Evolutionary conservation across 2,329 filamentous ascomycete genomes (phyloP).

Genomic region (Calonectria crousiana): DNA sequence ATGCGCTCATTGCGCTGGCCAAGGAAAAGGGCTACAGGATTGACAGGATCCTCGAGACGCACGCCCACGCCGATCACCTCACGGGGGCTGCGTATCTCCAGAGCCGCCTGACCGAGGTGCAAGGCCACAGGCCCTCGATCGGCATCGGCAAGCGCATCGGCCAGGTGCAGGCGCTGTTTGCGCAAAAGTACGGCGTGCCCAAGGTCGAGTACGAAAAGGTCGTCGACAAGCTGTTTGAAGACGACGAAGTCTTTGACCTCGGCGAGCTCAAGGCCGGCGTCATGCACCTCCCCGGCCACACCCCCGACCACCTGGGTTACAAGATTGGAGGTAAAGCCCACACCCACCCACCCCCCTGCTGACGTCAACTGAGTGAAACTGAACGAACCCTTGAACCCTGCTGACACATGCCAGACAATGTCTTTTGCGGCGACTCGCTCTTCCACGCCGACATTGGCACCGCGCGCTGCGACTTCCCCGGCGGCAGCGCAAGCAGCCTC

Average conservation of each 20-base stretch:
- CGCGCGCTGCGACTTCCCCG: slow-evolving; percentile 67
- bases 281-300: slow-evolving; percentile 71
- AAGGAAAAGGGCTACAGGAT: slow-evolving; percentile 60
- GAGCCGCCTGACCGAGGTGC: slow-evolving; percentile 50
- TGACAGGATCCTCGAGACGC: slow-evolving; percentile 70
- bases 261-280: slow-evolving; percentile 59
- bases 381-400: background rate
- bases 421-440: slow-evolving; percentile 67
- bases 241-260: slow-evolving; percentile 65
- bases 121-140: slow-evolving; percentile 56
- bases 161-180: slow-evolving; percentile 64
- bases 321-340: slow-evolving; percentile 57
- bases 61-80: slow-evolving; percentile 71
- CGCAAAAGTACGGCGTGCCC: slow-evolving; percentile 59
- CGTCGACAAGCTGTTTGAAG: slow-evolving; percentile 66
- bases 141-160: slow-evolving; percentile 68
- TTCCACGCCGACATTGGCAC: slow-evolving; percentile 66
- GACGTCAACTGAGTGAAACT: background rate
- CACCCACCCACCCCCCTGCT: background rate
- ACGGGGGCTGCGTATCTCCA: slow-evolving; percentile 71
- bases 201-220: slow-evolving; percentile 56
- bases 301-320: slow-evolving; percentile 72
- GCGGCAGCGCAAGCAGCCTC: slow-evolving; percentile 58
- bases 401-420: slow-evolving; percentile 47
- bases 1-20: slow-evolving; percentile 61